These are phyloP conservation scores for Yamadazyma triangularis DNA, from an alignment of 1,139 yeast genomes.

Conservation along the genomic window DNA sequence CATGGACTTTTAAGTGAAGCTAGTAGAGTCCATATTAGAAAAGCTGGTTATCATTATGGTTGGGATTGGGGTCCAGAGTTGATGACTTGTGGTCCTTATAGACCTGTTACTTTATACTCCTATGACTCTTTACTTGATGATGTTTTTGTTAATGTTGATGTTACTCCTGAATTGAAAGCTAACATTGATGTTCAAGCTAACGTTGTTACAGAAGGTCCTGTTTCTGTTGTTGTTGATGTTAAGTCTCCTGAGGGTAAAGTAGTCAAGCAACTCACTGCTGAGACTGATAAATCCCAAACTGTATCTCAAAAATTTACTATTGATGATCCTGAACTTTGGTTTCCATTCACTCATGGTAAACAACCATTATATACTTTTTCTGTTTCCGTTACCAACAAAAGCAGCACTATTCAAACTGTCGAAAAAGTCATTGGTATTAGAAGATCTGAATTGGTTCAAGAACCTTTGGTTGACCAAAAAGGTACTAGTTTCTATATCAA, in stretches of 20 bases:
- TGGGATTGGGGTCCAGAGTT: constrained; percentile 59
- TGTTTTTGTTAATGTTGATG: constrained; percentile 17
- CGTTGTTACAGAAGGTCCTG: constrained; percentile 5
- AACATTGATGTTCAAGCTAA: constrained; percentile 10
- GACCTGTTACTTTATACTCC: constrained; percentile 30
- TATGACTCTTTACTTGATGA: constrained; percentile 16
- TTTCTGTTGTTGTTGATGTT: constrained; percentile 5
- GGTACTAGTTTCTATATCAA: constrained; percentile 40
- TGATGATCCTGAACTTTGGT: constrained; percentile 33
- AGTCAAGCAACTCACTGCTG: too few relatives aligned
- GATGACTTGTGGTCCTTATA: constrained; percentile 46
- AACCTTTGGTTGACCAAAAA: constrained; percentile 19
- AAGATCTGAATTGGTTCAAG: constrained; percentile 34
- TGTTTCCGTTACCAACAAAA: constrained; percentile 8
- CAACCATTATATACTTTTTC: constrained; percentile 28
- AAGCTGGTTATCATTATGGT: constrained; percentile 53
- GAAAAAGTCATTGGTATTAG: constrained; percentile 29
- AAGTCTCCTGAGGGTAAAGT: constrained; percentile 2
- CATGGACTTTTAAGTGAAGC: constrained; percentile 34
- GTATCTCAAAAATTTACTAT: constrained; percentile 11
- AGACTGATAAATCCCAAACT: too few relatives aligned
- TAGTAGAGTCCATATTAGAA: constrained; percentile 37
- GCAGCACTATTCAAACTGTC: constrained; percentile 5
- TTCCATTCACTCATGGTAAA: constrained; percentile 34
- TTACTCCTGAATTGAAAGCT: constrained; percentile 14